Evolutionary conservation across 768 basidiomycete genomes (phyloP).

Genomic region (Suillus fuscotomentosus): DNA sequence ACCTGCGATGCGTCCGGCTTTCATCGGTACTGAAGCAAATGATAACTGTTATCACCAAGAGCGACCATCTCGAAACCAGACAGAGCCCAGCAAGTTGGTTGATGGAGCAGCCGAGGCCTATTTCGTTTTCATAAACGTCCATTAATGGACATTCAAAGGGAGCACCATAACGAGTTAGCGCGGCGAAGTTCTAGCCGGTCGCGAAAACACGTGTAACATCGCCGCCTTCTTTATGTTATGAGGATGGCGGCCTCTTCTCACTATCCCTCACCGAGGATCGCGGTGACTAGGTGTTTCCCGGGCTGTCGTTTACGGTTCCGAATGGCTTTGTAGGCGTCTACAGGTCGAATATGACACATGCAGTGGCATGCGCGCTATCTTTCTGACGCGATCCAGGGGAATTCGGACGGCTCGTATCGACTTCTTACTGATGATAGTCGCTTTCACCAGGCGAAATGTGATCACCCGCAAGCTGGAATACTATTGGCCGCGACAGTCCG

Average conservation of each 20-base stretch:
- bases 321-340: background rate
- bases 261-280: background rate
- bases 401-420: background rate
- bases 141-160: background rate
- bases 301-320: background rate
- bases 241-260: background rate
- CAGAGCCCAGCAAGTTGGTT: background rate
- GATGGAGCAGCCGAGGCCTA: background rate
- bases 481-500: background rate
- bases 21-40: background rate
- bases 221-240: background rate
- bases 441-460: background rate
- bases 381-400: background rate
- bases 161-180: background rate
- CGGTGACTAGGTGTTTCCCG: background rate
- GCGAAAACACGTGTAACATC: conserved; percentile 5
- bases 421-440: background rate
- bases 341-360: background rate
- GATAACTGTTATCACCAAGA: too few relatives aligned
- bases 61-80: background rate
- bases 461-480: background rate
- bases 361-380: background rate
- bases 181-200: background rate
- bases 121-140: background rate
- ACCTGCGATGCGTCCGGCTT: background rate